These are phyloP conservation scores for Aegilops tauschii DNA, from an alignment of 176 grass and related monocot genomes.

Conservation along the genomic window DNA sequence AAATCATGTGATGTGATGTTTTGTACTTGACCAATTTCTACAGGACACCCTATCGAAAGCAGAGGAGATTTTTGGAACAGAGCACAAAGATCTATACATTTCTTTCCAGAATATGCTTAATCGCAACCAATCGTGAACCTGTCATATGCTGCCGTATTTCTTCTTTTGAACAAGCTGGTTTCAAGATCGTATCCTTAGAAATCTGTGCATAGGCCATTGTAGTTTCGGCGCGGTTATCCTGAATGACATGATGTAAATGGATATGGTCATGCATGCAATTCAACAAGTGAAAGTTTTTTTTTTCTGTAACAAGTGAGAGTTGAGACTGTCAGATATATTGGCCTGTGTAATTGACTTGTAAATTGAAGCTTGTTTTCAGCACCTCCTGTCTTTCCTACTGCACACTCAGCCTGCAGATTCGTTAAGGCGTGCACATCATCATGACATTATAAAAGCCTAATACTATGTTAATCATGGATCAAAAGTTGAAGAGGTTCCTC, in stretches of 20 bases:
- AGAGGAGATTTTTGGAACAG: constrained; percentile 89
- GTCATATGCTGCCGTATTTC: neutral
- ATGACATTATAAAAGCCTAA: neutral
- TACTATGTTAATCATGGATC: neutral
- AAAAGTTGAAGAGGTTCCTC: neutral
- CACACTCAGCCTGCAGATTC: neutral
- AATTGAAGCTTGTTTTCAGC: no score
- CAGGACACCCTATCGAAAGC: constrained; percentile 87
- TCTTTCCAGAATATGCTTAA: constrained; percentile 89
- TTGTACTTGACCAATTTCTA: constrained; percentile 16
- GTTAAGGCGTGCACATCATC: neutral
- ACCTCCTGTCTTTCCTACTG: neutral
- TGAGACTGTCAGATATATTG: neutral
- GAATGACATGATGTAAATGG: constrained; percentile 23
- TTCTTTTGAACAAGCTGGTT: constrained; percentile 26
- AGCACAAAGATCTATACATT: constrained; percentile 84
- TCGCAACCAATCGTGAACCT: constrained; percentile 51
- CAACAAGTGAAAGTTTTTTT: neutral
- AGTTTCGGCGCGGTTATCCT: neutral
- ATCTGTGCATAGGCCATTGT: constrained; percentile 13
- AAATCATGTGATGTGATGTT: constrained; percentile 6
- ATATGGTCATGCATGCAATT: neutral
- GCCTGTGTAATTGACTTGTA: neutral
- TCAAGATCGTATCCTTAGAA: constrained; percentile 1
- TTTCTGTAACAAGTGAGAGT: neutral